Evolutionary conservation across 2,329 filamentous ascomycete species (phyloP).

Genomic region (Ophiocordyceps camponoti-leonardi): DNA sequence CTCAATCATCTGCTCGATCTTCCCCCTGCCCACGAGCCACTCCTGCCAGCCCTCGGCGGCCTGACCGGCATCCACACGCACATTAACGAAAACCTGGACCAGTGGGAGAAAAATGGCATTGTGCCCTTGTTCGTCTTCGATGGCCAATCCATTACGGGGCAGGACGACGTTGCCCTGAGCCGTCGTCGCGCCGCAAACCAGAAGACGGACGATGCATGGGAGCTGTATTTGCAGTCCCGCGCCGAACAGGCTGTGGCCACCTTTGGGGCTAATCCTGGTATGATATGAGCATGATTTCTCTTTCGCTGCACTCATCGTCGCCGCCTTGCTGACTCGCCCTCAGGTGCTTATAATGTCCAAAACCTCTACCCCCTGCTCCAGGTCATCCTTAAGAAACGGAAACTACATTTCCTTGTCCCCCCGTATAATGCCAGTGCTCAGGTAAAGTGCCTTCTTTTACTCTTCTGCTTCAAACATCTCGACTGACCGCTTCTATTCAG

Average conservation of each 20-base stretch:
- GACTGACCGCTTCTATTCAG: constrained; percentile 10
- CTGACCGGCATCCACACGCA: constrained; percentile 62
- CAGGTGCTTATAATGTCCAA: constrained; percentile 54
- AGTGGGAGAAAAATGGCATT: constrained; percentile 52
- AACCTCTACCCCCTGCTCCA: constrained; percentile 65
- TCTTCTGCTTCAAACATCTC: neutral
- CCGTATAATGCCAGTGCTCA: constrained; percentile 81
- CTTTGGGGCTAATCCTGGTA: constrained; percentile 69
- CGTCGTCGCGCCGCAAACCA: constrained; percentile 47
- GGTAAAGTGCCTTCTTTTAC: constrained; percentile 28
- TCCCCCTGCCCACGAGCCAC: constrained; percentile 59
- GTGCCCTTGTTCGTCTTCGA: constrained; percentile 85
- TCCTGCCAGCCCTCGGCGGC: constrained; percentile 79
- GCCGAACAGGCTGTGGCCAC: constrained; percentile 66
- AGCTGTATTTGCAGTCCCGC: constrained; percentile 64
- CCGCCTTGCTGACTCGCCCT: neutral
- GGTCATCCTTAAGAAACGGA: constrained; percentile 49
- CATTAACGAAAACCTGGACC: constrained; percentile 60
- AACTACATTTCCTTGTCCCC: constrained; percentile 62
- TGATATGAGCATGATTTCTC: constrained; percentile 16
- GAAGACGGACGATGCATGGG: constrained; percentile 69
- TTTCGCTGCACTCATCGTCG: neutral
- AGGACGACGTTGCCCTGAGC: constrained; percentile 51
- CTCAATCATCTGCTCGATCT: constrained; percentile 62
- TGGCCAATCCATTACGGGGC: constrained; percentile 63